phyloP scores from a whole-genome alignment of 2,329 filamentous ascomycete species.

The Colletotrichum viniferum region DNA sequence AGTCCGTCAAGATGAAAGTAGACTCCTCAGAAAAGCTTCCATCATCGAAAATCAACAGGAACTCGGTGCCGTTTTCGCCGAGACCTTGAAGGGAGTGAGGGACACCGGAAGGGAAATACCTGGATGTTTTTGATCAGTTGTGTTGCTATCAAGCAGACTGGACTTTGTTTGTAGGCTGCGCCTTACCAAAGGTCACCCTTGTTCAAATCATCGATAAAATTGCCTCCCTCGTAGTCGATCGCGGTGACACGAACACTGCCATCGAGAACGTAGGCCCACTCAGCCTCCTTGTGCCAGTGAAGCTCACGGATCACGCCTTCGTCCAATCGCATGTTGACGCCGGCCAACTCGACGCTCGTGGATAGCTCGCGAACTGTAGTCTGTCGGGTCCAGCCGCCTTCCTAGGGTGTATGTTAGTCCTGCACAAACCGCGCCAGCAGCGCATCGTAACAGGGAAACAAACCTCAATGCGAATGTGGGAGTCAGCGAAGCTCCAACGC shows the following conservation, averaged over 20 bases:
- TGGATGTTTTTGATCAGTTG: background rate
- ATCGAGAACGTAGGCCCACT: slow-evolving; percentile 78
- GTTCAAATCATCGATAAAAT: slow-evolving; percentile 77
- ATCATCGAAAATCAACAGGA: slow-evolving; percentile 51
- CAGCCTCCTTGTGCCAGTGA: slow-evolving; percentile 82
- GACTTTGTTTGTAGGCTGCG: background rate
- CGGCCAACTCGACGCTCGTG: slow-evolving; percentile 72
- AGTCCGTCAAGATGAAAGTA: slow-evolving; percentile 76
- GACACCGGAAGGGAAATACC: slow-evolving; percentile 76
- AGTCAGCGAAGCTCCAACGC: slow-evolving; percentile 73
- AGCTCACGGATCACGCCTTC: slow-evolving; percentile 76
- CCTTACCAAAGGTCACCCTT: slow-evolving; percentile 71
- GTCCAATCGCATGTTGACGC: slow-evolving; percentile 81
- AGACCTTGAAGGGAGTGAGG: slow-evolving; percentile 70
- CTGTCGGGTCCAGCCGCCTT: slow-evolving; percentile 78
- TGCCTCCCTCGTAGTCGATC: slow-evolving; percentile 75
- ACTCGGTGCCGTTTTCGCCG: slow-evolving; percentile 31
- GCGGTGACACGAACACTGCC: slow-evolving; percentile 75
- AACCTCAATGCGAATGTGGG: slow-evolving; percentile 67
- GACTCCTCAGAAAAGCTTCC: slow-evolving; percentile 63
- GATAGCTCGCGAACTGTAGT: slow-evolving; percentile 71
- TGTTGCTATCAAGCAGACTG: background rate
- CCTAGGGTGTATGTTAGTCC: slow-evolving; percentile 41
- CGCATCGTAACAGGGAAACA: slow-evolving; percentile 1
- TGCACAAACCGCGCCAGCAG: background rate